These are phyloP conservation scores for Candida albicans DNA, from an alignment of 1,139 yeast genomes.

Conservation along the genomic window DNA sequence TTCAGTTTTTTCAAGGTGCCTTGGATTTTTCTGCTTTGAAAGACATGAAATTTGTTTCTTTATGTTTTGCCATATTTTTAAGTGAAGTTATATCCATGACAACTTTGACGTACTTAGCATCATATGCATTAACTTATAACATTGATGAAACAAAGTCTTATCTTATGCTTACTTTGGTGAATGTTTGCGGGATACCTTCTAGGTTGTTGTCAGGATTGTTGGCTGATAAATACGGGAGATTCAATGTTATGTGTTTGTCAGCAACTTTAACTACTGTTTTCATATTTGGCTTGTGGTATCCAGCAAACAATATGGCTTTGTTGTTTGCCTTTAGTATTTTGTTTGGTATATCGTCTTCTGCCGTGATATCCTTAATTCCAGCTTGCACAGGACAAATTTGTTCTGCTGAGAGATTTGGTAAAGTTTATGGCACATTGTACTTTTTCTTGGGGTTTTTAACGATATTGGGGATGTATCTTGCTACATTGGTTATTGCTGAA, in stretches of 20 bases:
- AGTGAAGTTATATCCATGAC: constrained; percentile 51
- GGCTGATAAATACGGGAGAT: constrained; percentile 52
- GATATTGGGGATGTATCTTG: constrained; percentile 37
- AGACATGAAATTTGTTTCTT: constrained; percentile 38
- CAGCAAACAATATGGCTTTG: constrained; percentile 25
- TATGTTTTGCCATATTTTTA: constrained; percentile 44
- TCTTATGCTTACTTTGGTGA: constrained; percentile 44
- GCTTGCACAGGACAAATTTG: constrained; percentile 63
- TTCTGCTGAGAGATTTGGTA: constrained; percentile 63
- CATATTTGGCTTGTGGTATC: constrained; percentile 49
- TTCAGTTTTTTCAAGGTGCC: constrained; percentile 23
- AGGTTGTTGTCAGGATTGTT: constrained; percentile 47
- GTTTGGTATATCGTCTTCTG: constrained; percentile 32
- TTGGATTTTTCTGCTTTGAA: constrained; percentile 44
- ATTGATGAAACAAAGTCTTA: constrained; percentile 42
- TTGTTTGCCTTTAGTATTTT: constrained; percentile 27
- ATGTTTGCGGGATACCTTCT: constrained; percentile 49
- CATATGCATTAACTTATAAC: constrained; percentile 49
- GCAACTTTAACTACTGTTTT: constrained; percentile 36
- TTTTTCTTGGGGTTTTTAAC: constrained; percentile 62
- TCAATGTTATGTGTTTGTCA: constrained; percentile 50
- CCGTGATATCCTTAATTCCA: constrained; percentile 32
- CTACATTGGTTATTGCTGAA: constrained; percentile 27
- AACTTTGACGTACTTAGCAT: constrained; percentile 52
- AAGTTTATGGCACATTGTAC: constrained; percentile 68